Percentiles rank a stretch among this genome's conserved stretches.
phyloP scores from a whole-genome alignment of 331 rosid species.

The Rosa hybrid region DNA sequence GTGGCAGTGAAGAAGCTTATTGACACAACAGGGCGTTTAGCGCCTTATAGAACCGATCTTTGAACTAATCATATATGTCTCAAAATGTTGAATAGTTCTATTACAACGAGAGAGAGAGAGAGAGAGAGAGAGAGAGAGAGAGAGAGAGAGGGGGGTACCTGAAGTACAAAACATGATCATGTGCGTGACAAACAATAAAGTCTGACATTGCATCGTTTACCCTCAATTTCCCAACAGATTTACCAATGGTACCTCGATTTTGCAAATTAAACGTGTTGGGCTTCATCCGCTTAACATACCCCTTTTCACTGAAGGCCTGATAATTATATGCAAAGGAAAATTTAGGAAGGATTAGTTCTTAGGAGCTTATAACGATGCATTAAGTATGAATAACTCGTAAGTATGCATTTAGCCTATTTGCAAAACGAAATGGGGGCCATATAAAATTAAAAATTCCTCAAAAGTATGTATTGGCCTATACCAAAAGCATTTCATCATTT shows the following conservation, averaged over 20 bases:
- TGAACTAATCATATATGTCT: background rate
- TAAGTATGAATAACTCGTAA: background rate
- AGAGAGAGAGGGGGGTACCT: slow-evolving; percentile 43
- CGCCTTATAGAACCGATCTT: background rate
- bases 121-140: background rate
- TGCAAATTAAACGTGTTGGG: slow-evolving; percentile 89
- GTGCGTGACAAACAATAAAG: slow-evolving; percentile 89
- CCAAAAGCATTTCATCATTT: slow-evolving; percentile 94
- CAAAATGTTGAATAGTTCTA: background rate
- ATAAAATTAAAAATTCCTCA: background rate
- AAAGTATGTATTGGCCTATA: slow-evolving; percentile 27
- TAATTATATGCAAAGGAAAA: slow-evolving; percentile 19
- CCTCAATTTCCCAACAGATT: slow-evolving; percentile 96
- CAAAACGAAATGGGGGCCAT: background rate
- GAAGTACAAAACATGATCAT: slow-evolving; percentile 92
- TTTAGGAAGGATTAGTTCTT: background rate
- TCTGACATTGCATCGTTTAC: slow-evolving; percentile 96
- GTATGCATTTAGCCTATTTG: background rate
- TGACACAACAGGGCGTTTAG: background rate
- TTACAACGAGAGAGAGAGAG: background rate
- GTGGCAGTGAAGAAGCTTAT: slow-evolving; percentile 7
- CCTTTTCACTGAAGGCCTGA: slow-evolving; percentile 93
- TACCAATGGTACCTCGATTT: slow-evolving; percentile 96
- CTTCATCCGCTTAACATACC: slow-evolving; percentile 95
- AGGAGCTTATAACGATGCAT: background rate